Base-by-base conservation (phyloP, 495 filamentous ascomycete species). In the Amniculicola lignicola region DNA sequence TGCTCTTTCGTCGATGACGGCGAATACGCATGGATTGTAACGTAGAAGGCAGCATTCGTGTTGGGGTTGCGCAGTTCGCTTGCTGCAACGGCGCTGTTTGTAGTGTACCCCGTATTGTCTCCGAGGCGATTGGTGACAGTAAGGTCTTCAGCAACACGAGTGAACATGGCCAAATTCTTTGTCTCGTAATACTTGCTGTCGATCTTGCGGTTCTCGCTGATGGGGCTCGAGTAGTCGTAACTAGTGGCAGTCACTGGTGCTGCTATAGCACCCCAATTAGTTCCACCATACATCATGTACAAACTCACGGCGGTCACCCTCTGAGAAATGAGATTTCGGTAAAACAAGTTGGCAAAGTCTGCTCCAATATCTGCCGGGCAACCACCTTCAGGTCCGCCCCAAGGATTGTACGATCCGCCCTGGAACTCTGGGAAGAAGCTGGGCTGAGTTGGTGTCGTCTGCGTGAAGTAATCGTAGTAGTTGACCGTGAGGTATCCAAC, bases 351-450 rank as follows among this genome's bases (percentile, higher is more conserved):
- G n/a, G 77, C 79, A 58, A 81, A 82, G 27, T 77, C 72, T 0
- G 73, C 66, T 1, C 69, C 74, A 4, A 73, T 74, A 33, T 71
- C 65, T n/a, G 55, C 61, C 4, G 67, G 66, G 51, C 74, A 77
- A 10, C 74, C 74, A 18, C 79, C 81, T 53, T 78, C 69, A 0
- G 81, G 79, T 0, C 75, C 76, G 51, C 73, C 78, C 81, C 81
- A 84, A 11, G 80, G 80, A 62, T 82, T 82, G 55, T 80, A 84
- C 6, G 72, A 75, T n/a, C 81, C 81, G 19, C 81, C 81, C 61
- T 84, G 81, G 64, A 84, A 84, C 59, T 84, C 81, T 14, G 79
- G 79, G 66, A 84, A 73, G 67, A 82, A 83, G 6, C 66, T 71
- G 0, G 81, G 81, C 61, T 79, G 74, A 25, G 75, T 76, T 9